Conservation (phyloP, 2,329 filamentous ascomycete species). For the Pyricularia grisea region DNA sequence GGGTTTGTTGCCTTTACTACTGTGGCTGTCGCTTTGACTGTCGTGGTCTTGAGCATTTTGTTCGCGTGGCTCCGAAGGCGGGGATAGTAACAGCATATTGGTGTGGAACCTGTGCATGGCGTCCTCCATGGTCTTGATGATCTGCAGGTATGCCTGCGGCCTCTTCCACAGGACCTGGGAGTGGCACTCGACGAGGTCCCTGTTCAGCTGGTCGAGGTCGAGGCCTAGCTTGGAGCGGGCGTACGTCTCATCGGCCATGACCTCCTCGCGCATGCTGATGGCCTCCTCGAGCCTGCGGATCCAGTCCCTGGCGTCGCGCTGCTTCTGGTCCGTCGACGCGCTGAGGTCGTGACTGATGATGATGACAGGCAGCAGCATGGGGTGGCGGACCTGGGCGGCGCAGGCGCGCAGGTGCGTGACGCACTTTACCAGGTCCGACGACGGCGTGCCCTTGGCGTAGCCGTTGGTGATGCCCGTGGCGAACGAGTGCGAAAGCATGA, state of each 20-base stretch:
- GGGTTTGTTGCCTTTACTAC: background rate
- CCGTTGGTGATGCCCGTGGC: conserved; percentile 46
- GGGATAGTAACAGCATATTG: conserved; percentile 1
- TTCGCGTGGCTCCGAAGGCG: background rate
- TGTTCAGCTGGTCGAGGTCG: conserved; percentile 50
- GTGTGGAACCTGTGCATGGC: conserved; percentile 11
- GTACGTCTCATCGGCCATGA: conserved; percentile 45
- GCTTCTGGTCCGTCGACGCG: conserved; percentile 46
- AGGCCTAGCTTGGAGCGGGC: conserved; percentile 38
- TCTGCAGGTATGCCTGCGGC: conserved; percentile 43
- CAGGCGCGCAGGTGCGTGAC: conserved; percentile 42
- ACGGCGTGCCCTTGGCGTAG: conserved; percentile 51
- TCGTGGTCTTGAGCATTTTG: background rate
- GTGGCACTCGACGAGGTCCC: conserved; percentile 55
- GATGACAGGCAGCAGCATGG: conserved; percentile 48
- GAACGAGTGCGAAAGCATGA: conserved; percentile 51
- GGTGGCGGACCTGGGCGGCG: conserved; percentile 41
- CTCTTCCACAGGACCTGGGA: conserved; percentile 21
- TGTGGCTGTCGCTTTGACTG: background rate
- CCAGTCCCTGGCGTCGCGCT: conserved; percentile 55
- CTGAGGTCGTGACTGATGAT: conserved; percentile 50
- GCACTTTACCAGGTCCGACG: conserved; percentile 40
- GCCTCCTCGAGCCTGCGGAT: conserved; percentile 51
- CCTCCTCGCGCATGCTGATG: conserved; percentile 50
- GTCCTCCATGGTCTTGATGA: conserved; percentile 10